These are phyloP conservation scores for Yamadazyma jaroonii DNA, from an alignment of 1,139 yeast species.

Conservation along the genomic window DNA sequence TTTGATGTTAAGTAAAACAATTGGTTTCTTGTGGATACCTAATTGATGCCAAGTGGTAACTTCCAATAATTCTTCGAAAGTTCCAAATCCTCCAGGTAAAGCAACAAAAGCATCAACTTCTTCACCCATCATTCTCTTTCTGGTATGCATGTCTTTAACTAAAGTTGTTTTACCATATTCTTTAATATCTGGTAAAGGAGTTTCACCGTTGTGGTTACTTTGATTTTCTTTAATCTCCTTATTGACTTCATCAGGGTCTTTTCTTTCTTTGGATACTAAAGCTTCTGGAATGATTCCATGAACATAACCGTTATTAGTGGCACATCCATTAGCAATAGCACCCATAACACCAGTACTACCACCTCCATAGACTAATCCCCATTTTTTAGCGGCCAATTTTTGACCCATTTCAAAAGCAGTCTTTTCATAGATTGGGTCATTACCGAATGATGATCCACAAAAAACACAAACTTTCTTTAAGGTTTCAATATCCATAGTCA, in stretches of 20 bases:
- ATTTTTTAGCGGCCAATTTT: conserved; percentile 52
- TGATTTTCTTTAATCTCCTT: conserved; percentile 43
- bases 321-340: conserved; percentile 70
- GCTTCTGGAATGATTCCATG: conserved; percentile 89
- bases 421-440: conserved; percentile 45
- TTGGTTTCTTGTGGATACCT: conserved; percentile 80
- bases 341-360: conserved; percentile 92
- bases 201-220: conserved; percentile 54
- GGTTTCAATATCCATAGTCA: conserved; percentile 2
- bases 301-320: conserved; percentile 66
- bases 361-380: conserved; percentile 89
- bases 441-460: conserved; percentile 83
- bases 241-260: conserved; percentile 44
- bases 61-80: conserved; percentile 87
- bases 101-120: conserved; percentile 88
- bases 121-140: conserved; percentile 83
- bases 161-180: conserved; percentile 76
- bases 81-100: conserved; percentile 91
- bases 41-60: conserved; percentile 86
- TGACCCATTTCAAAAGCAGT: conserved; percentile 61
- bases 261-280: conserved; percentile 70
- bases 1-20: conserved; percentile 70
- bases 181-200: conserved; percentile 60
- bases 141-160: conserved; percentile 87
- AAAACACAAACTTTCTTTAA: conserved; percentile 60